Evolutionary conservation across 1,284 basidiomycete species (phyloP), one percentile per base, ranked within the genome.

Genomic region (Ceratobasidium sp.): DNA sequence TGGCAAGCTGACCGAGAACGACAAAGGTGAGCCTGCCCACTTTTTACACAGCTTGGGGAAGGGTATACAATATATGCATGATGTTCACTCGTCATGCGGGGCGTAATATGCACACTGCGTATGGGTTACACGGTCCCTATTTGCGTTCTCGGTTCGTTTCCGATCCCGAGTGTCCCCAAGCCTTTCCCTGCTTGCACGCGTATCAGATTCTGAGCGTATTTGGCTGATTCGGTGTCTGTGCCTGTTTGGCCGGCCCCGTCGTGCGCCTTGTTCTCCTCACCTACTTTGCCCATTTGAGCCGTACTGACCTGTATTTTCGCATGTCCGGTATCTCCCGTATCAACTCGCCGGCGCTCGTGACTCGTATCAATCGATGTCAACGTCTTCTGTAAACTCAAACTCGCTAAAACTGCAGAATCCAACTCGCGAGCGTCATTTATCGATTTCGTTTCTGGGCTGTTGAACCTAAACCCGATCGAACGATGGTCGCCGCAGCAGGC

Each of bases 401-500:
- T 51, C 28, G 39, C 58, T 35, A 61, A 61, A 61, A 7, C 75
- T 73, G 61, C 82, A 97, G 97, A 99, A 85, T 91, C 97, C 88
- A 93, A 95, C 80, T 96, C 96, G 81, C 90, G 97, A 64, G 90
- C 94, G 76, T 93, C 96, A 20, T 99, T 99, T 84, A 95, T 98
- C 84, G 97, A 99, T 86, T 99, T 99, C 85, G 97, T 97, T 78
- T 91, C 95, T 82, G 97, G 97, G 23, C 86, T 99, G 51, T 87
- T 99, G 77, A 94, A 98, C 83, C 87, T 99, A 86, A 96, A 99
- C 82, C 97, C 98, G 20, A 91, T 97, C 77, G 93, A 95, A 81
- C 89, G 97, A 77, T 99, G 97, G 98, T 94, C 97, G 10, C 97
- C 98, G 35, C 96, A 98, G 82, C 97, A 99, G 85, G 97, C 97